Evolutionary conservation across 495 filamentous ascomycete species (phyloP), one percentile per base, ranked within the genome.

Genomic region (Aspergillus incahuasiensis): DNA sequence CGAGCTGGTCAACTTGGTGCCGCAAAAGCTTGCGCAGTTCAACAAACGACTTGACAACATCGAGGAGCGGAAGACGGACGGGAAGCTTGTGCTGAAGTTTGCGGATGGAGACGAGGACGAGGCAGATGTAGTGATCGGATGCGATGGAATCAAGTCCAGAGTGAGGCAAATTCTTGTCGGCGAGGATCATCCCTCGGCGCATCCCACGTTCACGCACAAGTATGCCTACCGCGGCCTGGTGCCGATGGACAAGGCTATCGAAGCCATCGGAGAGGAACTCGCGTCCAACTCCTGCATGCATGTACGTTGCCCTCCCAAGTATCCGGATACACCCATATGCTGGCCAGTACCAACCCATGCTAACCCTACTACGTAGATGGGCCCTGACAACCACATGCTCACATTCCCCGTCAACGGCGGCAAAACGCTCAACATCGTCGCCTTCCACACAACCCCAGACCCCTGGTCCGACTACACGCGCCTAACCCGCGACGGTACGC

Each of bases 121-220:
- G 15, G 66, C 73, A 9, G 69, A 75, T 61, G 67, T 73, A 20
- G 77, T 83, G 0, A 67, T 85, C 30, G 82, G 82, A 0, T 84
- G 82, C 56, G 83, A 86, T 55, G 83, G 83, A 0, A 78, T 86
- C 52, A 80, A 79, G 45, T 84, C 82, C 0, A 65, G 63, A 39
- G 76, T 80, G 12, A 67, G 80, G 3, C 48, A 66, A 47, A 44
- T 71, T 30, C 45, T 79, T 9, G 58, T 79, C 3, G 77, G 75
- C 2, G 61, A 57, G 12, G 60, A 69, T 0, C 60, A 75, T 60
- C 69, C 68, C 4, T 68, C 68, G 3, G 63, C 60, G 0, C 55
- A 68, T n/a, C 69, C 79, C 8, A 58, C 58, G 7, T 83, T 77
- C 56, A 73, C 72, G 5, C 69, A 76, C 47, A 78, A 80, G 60